These are phyloP conservation scores for Magnolia changhungtana DNA, from an alignment of 164 flowering plant genomes.

Conservation along the genomic window DNA sequence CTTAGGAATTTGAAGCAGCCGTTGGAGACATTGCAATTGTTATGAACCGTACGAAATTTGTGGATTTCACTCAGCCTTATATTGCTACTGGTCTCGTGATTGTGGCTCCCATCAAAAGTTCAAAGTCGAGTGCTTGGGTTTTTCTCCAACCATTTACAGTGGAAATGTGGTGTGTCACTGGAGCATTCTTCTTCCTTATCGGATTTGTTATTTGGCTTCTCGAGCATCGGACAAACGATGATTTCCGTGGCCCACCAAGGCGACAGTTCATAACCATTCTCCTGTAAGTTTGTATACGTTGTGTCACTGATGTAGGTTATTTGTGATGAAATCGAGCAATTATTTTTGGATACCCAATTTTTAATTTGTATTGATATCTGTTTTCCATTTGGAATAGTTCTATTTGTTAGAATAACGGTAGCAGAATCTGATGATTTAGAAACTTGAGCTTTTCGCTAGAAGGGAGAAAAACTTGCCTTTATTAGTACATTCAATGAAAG, in stretches of 20 bases:
- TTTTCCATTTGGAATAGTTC: too few relatives aligned
- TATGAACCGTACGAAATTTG: constrained; percentile 59
- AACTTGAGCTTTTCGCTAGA: too few relatives aligned
- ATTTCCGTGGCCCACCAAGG: constrained; percentile 75
- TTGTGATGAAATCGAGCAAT: not conserved
- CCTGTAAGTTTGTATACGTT: constrained; percentile 38
- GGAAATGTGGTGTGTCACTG: constrained; percentile 70
- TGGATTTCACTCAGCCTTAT: constrained; percentile 84
- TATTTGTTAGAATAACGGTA: too few relatives aligned
- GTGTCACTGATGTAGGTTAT: not conserved
- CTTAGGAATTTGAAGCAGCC: constrained; percentile 70
- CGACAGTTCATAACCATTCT: constrained; percentile 60
- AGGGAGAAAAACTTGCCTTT: too few relatives aligned
- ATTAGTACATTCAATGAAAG: too few relatives aligned
- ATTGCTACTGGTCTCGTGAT: constrained; percentile 64
- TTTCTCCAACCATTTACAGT: constrained; percentile 72
- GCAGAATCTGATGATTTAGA: too few relatives aligned
- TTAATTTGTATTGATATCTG: not conserved
- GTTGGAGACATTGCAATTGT: constrained; percentile 80
- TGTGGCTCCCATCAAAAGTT: constrained; percentile 45
- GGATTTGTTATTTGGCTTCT: constrained; percentile 76
- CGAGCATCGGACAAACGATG: constrained; percentile 74
- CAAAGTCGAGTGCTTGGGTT: constrained; percentile 66
- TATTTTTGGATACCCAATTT: not conserved
- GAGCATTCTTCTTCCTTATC: constrained; percentile 56